Base-by-base conservation (phyloP, 768 basidiomycete genomes). In the Mycena sanguinolenta region DNA sequence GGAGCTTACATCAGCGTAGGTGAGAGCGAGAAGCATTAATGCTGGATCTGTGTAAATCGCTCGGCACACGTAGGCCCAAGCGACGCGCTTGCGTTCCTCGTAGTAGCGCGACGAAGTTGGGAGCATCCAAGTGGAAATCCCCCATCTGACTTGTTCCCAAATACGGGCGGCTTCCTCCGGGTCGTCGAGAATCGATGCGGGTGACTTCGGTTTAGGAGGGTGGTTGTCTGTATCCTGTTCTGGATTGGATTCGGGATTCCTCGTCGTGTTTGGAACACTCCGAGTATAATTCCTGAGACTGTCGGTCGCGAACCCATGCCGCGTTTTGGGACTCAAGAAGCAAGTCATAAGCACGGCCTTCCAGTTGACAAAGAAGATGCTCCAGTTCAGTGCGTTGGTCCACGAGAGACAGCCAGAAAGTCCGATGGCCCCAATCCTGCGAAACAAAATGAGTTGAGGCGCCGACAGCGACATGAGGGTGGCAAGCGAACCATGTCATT, bases 351-450 rank as follows among this genome's bases (percentile, higher is more conserved):
- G 77, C 81, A 6, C 79, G 77, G 38, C 59, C 74, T 69, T 83
- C 82, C 4, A 83, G 75, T 12, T 72, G 68, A 12, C 67, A 44
- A 38, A 83, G 73, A 34, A 80, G 67, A 50, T 44, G 42, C 42
- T 83, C 81, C 27, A 80, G 63, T 65, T 80, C 78, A 23, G 69
- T 63, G 42, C 77, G 77, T 60, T 79, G 77, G 49, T 74, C 73
- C 46, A 80, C 73, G 9, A 83, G 78, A 64, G 55, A 71, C 27
- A 78, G 75, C 79, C 81, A 80, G 67, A 77, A 84, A 1, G 74
- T 69, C 67, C 77, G 80, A 67, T 83, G 83, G 8, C 82, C 83
- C 61, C 82, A 82, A 66, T 84, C 83, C 81, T 83, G 58, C 5
- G 21, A 38, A 49, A 30, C 23, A n/a, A 53, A 28, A 55, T 46